Percentiles rank a stretch among this genome's conserved stretches.
Conservation (phyloP, 768 basidiomycete species). For the Gyrodon lividus region DNA sequence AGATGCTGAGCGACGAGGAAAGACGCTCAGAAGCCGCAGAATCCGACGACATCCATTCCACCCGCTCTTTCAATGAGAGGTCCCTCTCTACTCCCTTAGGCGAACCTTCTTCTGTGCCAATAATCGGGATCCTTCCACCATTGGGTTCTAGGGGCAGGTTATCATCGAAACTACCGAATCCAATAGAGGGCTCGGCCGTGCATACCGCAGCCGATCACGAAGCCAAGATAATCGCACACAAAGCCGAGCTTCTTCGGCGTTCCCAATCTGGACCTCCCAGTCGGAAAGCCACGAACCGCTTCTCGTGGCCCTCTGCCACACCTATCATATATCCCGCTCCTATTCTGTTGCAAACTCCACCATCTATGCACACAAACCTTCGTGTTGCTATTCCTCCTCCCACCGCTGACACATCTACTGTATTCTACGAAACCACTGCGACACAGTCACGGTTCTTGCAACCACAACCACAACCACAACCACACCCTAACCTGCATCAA, state of each 20-base stretch:
- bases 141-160: conserved; percentile 27
- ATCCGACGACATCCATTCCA: conserved; percentile 70
- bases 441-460: conserved; percentile 31
- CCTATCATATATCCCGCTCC: conserved; percentile 45
- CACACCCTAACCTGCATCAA: conserved; percentile 17
- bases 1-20: conserved; percentile 67
- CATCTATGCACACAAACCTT: conserved; percentile 32
- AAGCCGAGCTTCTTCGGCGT: conserved; percentile 41
- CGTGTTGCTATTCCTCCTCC: conserved; percentile 31
- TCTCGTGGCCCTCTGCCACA: conserved; percentile 39
- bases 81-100: conserved; percentile 28
- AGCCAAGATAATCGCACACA: conserved; percentile 26
- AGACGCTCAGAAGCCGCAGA: conserved; percentile 55
- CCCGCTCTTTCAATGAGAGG: conserved; percentile 62
- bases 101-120: conserved; percentile 14
- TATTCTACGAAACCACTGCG: conserved; percentile 63
- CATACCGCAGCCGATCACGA: conserved; percentile 6
- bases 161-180: conserved; percentile 13
- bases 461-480: conserved; percentile 18
- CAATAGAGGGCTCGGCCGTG: conserved; percentile 2
- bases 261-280: conserved; percentile 43
- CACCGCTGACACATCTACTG: conserved; percentile 49
- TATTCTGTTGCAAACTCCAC: conserved; percentile 47
- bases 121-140: conserved; percentile 6
- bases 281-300: conserved; percentile 37